Base-by-base conservation (phyloP, 768 basidiomycete genomes). In the Lentinula edodes region DNA sequence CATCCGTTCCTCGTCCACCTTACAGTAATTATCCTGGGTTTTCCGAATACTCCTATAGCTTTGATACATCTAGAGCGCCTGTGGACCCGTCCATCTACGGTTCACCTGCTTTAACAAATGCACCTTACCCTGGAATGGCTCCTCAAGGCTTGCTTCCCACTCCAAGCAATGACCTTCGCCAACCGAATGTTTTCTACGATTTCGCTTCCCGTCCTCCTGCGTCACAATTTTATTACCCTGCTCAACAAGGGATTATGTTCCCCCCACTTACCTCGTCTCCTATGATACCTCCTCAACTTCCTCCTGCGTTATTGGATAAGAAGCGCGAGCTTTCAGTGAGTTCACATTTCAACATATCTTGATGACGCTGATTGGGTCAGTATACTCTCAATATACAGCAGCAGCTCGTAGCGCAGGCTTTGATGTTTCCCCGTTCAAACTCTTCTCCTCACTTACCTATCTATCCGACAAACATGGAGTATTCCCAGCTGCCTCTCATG, bases 171-270 rank as follows among this genome's bases (percentile, higher is more conserved):
- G 63, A 77, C 28, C 75, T 75, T 52, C 79, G 79, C 64, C 84
- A 85, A 64, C 74, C 82, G 38, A 78, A 78, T 41, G 63, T 84
- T 56, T 88, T 83, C 72, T 89, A 83, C 58, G 86, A 87, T 66
- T 89, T 83, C 66, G 69, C 74, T 16, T 73, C 78, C 51, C 79
- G 81, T 48, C 76, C 80, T 4, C 74, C 80, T 10, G 72, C 68
- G 38, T 83, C 86, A 12, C 87, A 83, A 62, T 89, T 79, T 67
- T 90, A 78, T 67, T 88, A 85, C 67, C 77, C 83, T 34, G 67
- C 80, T 13, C 78, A 76, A 62, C 87, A 86, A 67, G 73, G 83
- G 6, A 76, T 89, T 68, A 74, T 89, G 62, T 89, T 85, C 70
- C 79, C 83, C 61, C 75, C 82, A 13, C 72, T 80, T 32, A 80